Evolutionary conservation across 2,329 filamentous ascomycete genomes (phyloP), one percentile per base, ranked within the genome.

Genomic region (Trichoderma sp.): DNA sequence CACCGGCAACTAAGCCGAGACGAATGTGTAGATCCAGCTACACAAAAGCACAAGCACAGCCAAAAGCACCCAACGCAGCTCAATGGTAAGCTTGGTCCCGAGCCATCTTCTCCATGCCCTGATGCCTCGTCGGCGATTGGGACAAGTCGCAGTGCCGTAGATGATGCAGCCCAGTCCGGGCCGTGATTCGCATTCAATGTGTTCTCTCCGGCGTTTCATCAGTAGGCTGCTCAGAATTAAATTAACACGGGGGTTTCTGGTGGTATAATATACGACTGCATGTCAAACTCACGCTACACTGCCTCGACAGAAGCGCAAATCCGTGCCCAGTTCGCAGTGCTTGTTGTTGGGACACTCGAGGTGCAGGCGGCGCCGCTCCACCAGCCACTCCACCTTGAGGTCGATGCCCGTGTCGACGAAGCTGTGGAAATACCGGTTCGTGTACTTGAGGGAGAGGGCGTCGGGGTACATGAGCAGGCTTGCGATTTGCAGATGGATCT

Each of bases 391-490:
- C 14, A 91, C 83, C 72, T 91, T 90, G 51, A 90, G 79, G 30
- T 80, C 75, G 34, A 91, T 79, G 43, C 86, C 87, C 0, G 89
- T 91, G 73, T 88, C 82, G 67, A 91, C 87, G 1, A 90, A 75
- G 55, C 74, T 71, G 76, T 87, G 88, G 74, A 91, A 88, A 71
- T 89, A 81, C 65, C 82, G 81, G 71, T 78, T 87, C 21, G 84
- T 84, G 72, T 91, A 88, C 71, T 91, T 91, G 17, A 91, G 78
- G 0, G 88, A 88, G 1, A 91, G 81, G 0, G 89, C 89, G 67
- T 92, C 89, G 0, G 89, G 89, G 67, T 91, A 91, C 39, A 83
- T 83, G 66, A 91, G 84, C 62, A 85, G 78, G 12, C 80, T 73
- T 39, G 84, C 79, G 63, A 91, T 87, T 57, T 85, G 80, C 1